Evolutionary conservation across 768 basidiomycete species (phyloP).

Genomic region (Tulasnella sp.): DNA sequence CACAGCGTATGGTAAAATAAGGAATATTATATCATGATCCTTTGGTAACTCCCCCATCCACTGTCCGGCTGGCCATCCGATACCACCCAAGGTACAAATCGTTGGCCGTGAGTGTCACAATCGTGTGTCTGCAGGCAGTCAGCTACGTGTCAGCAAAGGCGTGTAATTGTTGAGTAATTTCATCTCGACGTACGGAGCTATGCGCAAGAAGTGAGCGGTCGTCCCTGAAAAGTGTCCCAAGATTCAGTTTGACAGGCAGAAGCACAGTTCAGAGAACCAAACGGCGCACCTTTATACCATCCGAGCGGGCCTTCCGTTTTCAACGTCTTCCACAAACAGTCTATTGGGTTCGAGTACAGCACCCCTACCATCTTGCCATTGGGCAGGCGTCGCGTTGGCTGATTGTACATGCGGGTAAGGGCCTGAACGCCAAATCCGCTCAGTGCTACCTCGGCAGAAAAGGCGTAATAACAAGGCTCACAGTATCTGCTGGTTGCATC

Average conservation of each 20-base stretch:
- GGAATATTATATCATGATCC: not conserved
- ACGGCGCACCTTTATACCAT: conserved; percentile 82
- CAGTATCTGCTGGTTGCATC: conserved; percentile 95
- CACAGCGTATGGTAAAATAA: not conserved
- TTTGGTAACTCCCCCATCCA: not conserved
- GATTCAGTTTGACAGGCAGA: not conserved
- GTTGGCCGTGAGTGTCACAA: conserved; percentile 87
- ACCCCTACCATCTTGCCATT: conserved; percentile 69
- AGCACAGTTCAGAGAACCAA: not conserved
- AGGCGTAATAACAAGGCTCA: conserved; percentile 38
- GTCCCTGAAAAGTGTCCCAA: conserved; percentile 54
- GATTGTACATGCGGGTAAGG: conserved; percentile 94
- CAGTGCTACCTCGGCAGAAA: conserved; percentile 8
- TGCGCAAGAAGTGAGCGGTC: conserved; percentile 88
- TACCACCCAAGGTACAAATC: conserved; percentile 30
- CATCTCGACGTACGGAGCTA: conserved; percentile 64
- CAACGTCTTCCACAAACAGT: conserved; percentile 95
- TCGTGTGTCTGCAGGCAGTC: conserved; percentile 43
- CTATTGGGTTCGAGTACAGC: conserved; percentile 87
- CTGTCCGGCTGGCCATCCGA: conserved; percentile 5
- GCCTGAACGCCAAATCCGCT: conserved; percentile 44
- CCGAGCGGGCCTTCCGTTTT: conserved; percentile 83
- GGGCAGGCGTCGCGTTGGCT: conserved; percentile 68
- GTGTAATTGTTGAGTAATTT: conserved; percentile 12
- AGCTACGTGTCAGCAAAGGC: not conserved